These are phyloP conservation scores for Starmerella stigmatis DNA, from an alignment of 805 yeast species.

Conservation along the genomic window DNA sequence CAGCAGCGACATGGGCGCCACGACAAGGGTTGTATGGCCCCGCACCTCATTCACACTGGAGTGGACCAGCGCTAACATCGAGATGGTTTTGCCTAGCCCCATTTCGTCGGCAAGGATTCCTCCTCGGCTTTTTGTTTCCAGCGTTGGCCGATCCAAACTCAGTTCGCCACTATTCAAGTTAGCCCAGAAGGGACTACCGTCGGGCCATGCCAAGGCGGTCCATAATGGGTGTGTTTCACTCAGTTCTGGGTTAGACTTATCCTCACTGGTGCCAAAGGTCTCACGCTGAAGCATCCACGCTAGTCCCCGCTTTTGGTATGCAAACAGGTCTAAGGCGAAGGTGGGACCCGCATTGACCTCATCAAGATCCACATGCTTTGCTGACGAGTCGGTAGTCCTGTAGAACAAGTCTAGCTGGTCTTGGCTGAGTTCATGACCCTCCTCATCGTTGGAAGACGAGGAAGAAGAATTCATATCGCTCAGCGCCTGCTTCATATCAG, in stretches of 20 bases:
- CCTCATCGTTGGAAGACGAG: slow-evolving; percentile 28
- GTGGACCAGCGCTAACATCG: slow-evolving; percentile 63
- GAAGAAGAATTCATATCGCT: background rate
- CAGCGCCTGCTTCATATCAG: slow-evolving; percentile 8
- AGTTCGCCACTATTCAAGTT: slow-evolving; percentile 74
- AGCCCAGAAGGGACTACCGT: slow-evolving; percentile 47
- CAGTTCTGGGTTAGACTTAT: slow-evolving; percentile 31
- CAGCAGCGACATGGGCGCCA: slow-evolving; percentile 85
- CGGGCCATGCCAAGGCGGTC: slow-evolving; percentile 71
- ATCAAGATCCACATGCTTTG: slow-evolving; percentile 24
- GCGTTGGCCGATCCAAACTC: slow-evolving; percentile 53
- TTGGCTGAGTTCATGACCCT: slow-evolving; percentile 40
- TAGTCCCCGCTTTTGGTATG: slow-evolving; percentile 75
- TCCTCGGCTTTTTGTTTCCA: slow-evolving; percentile 54
- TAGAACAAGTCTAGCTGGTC: slow-evolving; percentile 73
- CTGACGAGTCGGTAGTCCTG: slow-evolving; percentile 41
- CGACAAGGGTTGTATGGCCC: slow-evolving; percentile 46
- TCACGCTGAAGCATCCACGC: slow-evolving; percentile 87
- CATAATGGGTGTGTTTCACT: slow-evolving; percentile 65
- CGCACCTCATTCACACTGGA: slow-evolving; percentile 33
- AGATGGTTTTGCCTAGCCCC: slow-evolving; percentile 92
- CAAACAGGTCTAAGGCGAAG: slow-evolving; percentile 51
- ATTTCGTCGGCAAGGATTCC: slow-evolving; percentile 93
- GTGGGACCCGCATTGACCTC: slow-evolving; percentile 53
- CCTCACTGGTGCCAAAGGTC: slow-evolving; percentile 34